Evolutionary conservation across 177 flowering plant genomes (phyloP).

Genomic region (Tripterygium wilfordii): DNA sequence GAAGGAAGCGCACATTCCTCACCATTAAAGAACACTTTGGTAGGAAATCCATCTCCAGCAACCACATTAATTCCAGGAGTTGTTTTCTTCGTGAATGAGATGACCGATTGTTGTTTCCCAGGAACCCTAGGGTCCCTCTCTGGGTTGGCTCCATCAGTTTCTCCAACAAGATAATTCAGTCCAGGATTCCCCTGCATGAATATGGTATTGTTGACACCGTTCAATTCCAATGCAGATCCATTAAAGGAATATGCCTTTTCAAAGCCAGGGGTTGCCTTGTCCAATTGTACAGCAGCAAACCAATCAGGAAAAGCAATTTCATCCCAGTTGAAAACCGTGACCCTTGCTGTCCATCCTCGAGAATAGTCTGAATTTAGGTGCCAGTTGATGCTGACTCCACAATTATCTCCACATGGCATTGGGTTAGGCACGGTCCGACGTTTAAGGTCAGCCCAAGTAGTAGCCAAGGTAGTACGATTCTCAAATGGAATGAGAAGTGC

Average conservation of each 20-base stretch:
- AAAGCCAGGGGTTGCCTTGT: conserved; percentile 51
- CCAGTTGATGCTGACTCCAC: conserved; percentile 98
- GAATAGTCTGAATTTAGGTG: conserved; percentile 66
- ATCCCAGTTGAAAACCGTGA: conserved; percentile 94
- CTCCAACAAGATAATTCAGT: conserved; percentile 54
- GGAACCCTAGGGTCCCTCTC: conserved; percentile 55
- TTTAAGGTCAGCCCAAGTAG: conserved; percentile 68
- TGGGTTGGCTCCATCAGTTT: conserved; percentile 46
- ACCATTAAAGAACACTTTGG: conserved; percentile 74
- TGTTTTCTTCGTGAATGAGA: conserved; percentile 60
- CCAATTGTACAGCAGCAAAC: conserved; percentile 77
- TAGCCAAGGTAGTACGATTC: conserved; percentile 52
- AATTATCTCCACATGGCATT: conserved; percentile 85
- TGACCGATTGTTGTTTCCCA: conserved; percentile 72
- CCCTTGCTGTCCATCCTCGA: conserved; percentile 83
- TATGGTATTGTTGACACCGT: conserved; percentile 47
- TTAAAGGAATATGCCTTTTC: conserved; percentile 54
- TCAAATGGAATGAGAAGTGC: conserved; percentile 84
- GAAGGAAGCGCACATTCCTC: conserved; percentile 76
- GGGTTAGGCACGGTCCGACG: conserved; percentile 56
- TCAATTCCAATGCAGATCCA: conserved; percentile 58
- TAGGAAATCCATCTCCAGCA: conserved; percentile 67
- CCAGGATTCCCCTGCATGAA: conserved; percentile 60
- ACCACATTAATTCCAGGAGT: conserved; percentile 59
- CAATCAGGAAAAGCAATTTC: conserved; percentile 64